Evolutionary conservation across 1,284 basidiomycete species (phyloP).

Genomic region (Ganoderma leucocontextum): DNA sequence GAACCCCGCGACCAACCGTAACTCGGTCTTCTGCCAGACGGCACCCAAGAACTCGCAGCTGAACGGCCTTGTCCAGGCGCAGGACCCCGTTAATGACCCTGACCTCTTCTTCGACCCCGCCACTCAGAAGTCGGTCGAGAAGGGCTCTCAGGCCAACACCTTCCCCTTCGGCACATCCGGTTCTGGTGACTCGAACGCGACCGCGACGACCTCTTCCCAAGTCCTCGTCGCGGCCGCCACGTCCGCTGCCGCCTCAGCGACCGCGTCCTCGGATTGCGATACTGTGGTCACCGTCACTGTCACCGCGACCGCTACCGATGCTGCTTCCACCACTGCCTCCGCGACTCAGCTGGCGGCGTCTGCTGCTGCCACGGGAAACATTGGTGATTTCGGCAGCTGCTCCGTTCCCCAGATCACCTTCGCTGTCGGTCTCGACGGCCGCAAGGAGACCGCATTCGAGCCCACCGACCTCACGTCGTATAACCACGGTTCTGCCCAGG

Average conservation of each 20-base stretch:
- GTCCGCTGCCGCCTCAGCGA: slow-evolving; percentile 8
- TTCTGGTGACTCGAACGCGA: slow-evolving; percentile 25
- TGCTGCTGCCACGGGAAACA: slow-evolving; percentile 37
- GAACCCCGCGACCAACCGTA: slow-evolving; percentile 55
- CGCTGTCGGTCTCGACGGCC: slow-evolving; percentile 62
- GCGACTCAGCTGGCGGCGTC: slow-evolving; percentile 35
- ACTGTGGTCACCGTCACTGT: slow-evolving; percentile 31
- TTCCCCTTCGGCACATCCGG: slow-evolving; percentile 49
- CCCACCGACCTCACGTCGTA: slow-evolving; percentile 54
- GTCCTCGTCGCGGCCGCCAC: slow-evolving; percentile 25
- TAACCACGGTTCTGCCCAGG: slow-evolving; percentile 61
- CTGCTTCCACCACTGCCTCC: slow-evolving; percentile 29
- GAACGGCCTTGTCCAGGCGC: slow-evolving; percentile 50
- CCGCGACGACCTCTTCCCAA: slow-evolving; percentile 14
- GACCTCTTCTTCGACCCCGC: slow-evolving; percentile 67
- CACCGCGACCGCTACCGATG: slow-evolving; percentile 26
- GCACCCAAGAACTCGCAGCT: slow-evolving; percentile 49
- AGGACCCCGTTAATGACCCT: slow-evolving; percentile 50
- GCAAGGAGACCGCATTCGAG: slow-evolving; percentile 65
- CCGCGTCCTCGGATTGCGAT: slow-evolving; percentile 10
- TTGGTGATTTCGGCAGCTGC: slow-evolving; percentile 66
- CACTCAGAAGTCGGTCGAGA: slow-evolving; percentile 49
- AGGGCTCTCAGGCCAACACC: slow-evolving; percentile 63
- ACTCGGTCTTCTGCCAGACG: slow-evolving; percentile 52
- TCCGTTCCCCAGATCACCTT: slow-evolving; percentile 67